Conservation (phyloP, 495 filamentous ascomycete genomes). For the Penicillium waksmanii region DNA sequence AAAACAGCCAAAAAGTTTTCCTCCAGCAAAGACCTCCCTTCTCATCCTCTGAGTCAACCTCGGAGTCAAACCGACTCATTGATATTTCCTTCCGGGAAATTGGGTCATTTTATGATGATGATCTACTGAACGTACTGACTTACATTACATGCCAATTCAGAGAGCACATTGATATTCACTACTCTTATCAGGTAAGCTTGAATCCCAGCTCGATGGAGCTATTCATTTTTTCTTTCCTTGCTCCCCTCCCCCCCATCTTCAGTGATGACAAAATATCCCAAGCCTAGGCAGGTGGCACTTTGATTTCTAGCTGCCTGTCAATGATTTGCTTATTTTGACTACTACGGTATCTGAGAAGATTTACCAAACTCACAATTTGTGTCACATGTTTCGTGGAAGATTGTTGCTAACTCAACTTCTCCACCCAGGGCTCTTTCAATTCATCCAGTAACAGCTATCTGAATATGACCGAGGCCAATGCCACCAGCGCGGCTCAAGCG, state of each 20-base stretch:
- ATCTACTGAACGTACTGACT: not conserved
- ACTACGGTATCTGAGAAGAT: slow-evolving; percentile 98
- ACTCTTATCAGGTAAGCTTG: slow-evolving; percentile 22
- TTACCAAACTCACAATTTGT: slow-evolving; percentile 12
- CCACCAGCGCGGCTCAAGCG: slow-evolving; percentile 19
- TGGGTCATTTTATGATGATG: not conserved
- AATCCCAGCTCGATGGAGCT: slow-evolving; percentile 16
- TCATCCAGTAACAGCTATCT: slow-evolving; percentile 20
- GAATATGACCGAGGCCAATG: slow-evolving; percentile 23
- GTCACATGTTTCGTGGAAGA: slow-evolving; percentile 13
- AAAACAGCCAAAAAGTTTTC: slow-evolving; percentile 26
- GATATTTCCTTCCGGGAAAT: not conserved
- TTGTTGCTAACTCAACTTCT: slow-evolving; percentile 29
- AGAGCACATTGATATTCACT: slow-evolving; percentile 1
- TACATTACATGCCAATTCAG: not conserved
- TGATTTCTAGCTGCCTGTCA: slow-evolving; percentile 76
- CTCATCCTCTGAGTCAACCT: not conserved
- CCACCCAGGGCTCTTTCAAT: slow-evolving; percentile 13
- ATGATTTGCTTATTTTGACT: slow-evolving; percentile 79
- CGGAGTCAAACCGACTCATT: not conserved
- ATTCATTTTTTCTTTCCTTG: slow-evolving; percentile 9
- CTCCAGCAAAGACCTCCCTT: not conserved
- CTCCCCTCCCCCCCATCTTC: slow-evolving; percentile 24
- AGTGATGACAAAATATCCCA: slow-evolving; percentile 51
- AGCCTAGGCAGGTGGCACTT: slow-evolving; percentile 58